phyloP scores from a whole-genome alignment of 179 eudicot genomes.

The Patellifolia procumbens region DNA sequence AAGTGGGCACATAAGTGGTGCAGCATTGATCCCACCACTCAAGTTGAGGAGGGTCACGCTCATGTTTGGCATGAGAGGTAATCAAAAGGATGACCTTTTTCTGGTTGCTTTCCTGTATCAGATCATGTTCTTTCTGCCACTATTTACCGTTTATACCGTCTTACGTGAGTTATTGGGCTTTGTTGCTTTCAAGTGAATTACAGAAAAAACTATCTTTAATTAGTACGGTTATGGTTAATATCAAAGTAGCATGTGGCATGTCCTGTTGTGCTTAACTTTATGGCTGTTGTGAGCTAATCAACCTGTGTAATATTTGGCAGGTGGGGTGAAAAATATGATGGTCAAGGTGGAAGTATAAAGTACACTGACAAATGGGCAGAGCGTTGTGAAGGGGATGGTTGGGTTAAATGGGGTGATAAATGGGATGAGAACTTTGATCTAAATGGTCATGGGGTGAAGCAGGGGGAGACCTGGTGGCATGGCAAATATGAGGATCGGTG shows the following conservation, averaged over 20 bases:
- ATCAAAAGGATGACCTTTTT: background rate
- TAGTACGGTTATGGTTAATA: too few species aligned
- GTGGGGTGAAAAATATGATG: conserved; percentile 95
- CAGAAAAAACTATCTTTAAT: too few species aligned
- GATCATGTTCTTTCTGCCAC: background rate
- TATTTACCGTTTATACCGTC: background rate
- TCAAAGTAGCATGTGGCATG: too few species aligned
- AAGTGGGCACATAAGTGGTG: conserved; percentile 97
- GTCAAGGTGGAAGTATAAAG: conserved; percentile 72
- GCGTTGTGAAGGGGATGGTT: conserved; percentile 71
- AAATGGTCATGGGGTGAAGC: conserved; percentile 66
- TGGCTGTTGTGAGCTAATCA: background rate
- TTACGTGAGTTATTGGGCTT: background rate
- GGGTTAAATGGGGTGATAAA: conserved; percentile 97
- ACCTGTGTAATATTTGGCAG: conserved; percentile 32
- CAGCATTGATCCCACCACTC: conserved; percentile 74
- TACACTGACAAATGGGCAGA: conserved; percentile 99
- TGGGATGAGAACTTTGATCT: conserved; percentile 83
- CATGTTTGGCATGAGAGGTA: conserved; percentile 98
- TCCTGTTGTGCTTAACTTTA: too few species aligned
- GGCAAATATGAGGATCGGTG: conserved; percentile 75
- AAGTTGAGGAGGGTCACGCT: conserved; percentile 82
- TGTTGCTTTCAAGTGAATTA: background rate
- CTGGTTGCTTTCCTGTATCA: background rate
- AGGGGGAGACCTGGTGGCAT: conserved; percentile 95